These are phyloP conservation scores for Taiozyma onychis DNA, from an alignment of 1,139 yeast genomes.

Conservation along the genomic window DNA sequence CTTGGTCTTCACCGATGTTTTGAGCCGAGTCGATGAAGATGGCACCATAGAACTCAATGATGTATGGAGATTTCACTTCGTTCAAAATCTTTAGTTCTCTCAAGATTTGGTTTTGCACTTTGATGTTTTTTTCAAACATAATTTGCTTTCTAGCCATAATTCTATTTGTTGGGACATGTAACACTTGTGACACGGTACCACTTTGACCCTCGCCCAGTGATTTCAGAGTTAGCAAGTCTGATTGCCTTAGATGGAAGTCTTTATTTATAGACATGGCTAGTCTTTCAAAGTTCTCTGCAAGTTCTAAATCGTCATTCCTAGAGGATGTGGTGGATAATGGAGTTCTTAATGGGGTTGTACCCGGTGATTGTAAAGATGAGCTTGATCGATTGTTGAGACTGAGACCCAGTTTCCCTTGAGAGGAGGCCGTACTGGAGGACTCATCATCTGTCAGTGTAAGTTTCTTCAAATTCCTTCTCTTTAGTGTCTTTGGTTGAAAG, in stretches of 20 bases:
- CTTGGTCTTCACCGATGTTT: conserved; percentile 3
- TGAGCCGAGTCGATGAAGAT: conserved; percentile 18
- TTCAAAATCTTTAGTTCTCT: conserved; percentile 88
- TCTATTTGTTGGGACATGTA: conserved; percentile 83
- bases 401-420: background rate
- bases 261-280: conserved; percentile 24
- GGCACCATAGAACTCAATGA: conserved; percentile 89
- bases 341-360: conserved; percentile 9
- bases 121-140: conserved; percentile 73
- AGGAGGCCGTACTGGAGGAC: background rate
- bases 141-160: conserved; percentile 90
- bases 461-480: conserved; percentile 70
- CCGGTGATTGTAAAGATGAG: conserved; percentile 9
- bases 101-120: conserved; percentile 78
- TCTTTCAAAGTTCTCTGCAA: conserved; percentile 31
- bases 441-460: conserved; percentile 42
- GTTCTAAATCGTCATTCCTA: conserved; percentile 27
- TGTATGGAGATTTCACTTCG: conserved; percentile 78
- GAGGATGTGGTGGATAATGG: conserved; percentile 16
- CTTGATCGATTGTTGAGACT: background rate
- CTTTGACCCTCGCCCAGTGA: conserved; percentile 91
- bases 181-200: conserved; percentile 84
- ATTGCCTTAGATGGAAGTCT: conserved; percentile 40
- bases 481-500: conserved; percentile 53
- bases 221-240: conserved; percentile 69